phyloP scores from a whole-genome alignment of 768 basidiomycete species.

The Zangia roseola region DNA sequence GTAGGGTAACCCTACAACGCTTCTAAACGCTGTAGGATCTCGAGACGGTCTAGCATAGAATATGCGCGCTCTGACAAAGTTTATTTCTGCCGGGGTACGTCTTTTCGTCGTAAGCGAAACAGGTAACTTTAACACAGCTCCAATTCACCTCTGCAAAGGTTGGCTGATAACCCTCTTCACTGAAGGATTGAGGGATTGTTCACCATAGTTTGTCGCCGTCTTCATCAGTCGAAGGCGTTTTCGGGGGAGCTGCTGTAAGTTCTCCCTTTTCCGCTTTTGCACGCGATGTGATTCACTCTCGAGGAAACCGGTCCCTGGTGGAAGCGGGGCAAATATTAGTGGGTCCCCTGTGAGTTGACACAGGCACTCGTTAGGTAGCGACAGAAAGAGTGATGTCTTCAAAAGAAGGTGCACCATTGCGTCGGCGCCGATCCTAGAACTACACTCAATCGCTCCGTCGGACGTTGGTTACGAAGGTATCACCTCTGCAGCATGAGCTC shows the following conservation, averaged over 20 bases:
- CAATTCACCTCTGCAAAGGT: conserved; percentile 20
- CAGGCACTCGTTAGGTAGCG: conserved; percentile 79
- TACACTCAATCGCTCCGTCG: neutral
- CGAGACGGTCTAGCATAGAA: conserved; percentile 66
- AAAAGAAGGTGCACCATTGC: conserved; percentile 77
- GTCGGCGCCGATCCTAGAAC: conserved; percentile 68
- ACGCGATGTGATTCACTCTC: neutral
- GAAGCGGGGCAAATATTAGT: conserved; percentile 45
- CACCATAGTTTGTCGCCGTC: neutral
- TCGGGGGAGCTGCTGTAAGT: conserved; percentile 14
- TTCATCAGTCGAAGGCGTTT: conserved; percentile 28
- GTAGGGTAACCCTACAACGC: conserved; percentile 64
- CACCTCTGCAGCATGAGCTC: conserved; percentile 60
- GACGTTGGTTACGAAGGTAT: neutral
- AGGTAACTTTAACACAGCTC: too few species aligned
- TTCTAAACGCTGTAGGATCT: conserved; percentile 46
- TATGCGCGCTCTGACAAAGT: conserved; percentile 52
- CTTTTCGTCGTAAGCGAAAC: conserved; percentile 26
- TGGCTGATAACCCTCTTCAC: conserved; percentile 9
- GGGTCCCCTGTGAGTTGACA: conserved; percentile 82
- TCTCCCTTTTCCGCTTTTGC: conserved; percentile 26
- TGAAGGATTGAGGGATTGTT: conserved; percentile 4
- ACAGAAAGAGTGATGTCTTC: conserved; percentile 69
- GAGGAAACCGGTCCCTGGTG: conserved; percentile 13
- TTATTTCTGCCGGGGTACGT: conserved; percentile 49